Base-by-base conservation (phyloP, 2,329 filamentous ascomycete species). In the Trematosphaeria pertusa region DNA sequence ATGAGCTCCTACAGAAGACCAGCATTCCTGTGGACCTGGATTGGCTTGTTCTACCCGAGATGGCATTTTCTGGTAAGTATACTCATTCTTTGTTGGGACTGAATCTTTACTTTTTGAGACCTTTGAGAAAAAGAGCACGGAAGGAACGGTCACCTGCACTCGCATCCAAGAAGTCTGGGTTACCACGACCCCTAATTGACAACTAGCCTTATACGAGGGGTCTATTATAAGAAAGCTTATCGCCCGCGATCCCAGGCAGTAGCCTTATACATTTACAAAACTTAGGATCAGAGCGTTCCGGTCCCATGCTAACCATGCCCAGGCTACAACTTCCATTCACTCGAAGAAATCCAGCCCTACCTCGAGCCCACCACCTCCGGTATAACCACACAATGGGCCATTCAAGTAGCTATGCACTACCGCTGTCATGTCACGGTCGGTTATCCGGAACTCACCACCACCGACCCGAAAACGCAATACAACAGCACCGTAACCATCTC, bases 311-410 rank as follows among this genome's bases (percentile, higher is more conserved):
- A 22, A 59, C 38, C 19, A 2, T 20, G 8, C 9, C 9, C 64
- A 84, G 87, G 89, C 21, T 94, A 92, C 75, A 91, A 91, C 66
- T 93, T 92, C 74, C 80, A 81, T 32, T 87, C 85, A 0, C 68
- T 89, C 2, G 74, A 81, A 22, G 79, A 89, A 1, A 91, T 93
- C 33, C 71, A 73, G 1, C 87, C 87, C 0, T 88, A 78, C 56
- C 81, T 93, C 3, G 89, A 94, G 62, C 81, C 78, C 0, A 82
- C 82, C 0, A 80, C 81, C 4, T 76, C 81, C 0, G 89, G 89
- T 0, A 83, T 87, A 42, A 85, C 80, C 5, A 85, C 88, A 0
- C 70, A 87, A 15, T 94, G 89, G 89, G 88, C 88, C 0, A 77
- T 83, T 28, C 83, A 80, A 0, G 82, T 79, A 0, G 89, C 89